Evolutionary conservation across 345 rosid species (phyloP).

Genomic region (Salix arbutifolia): DNA sequence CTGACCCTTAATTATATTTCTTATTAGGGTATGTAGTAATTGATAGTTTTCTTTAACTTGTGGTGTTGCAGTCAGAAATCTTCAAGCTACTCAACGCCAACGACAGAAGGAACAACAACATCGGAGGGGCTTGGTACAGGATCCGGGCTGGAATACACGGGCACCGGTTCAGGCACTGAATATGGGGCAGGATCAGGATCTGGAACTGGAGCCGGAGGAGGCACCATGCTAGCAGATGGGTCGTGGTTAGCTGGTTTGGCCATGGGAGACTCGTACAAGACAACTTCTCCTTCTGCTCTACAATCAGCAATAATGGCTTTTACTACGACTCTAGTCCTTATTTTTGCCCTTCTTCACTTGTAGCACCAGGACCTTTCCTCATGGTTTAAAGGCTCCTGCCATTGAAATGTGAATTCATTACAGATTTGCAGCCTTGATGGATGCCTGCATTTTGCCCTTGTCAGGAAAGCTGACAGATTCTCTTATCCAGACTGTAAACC

Average conservation of each 20-base stretch:
- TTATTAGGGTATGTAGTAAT: neutral
- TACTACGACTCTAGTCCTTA: neutral
- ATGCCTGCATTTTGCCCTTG: conserved; percentile 18
- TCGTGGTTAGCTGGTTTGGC: conserved; percentile 92
- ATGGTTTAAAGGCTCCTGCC: neutral
- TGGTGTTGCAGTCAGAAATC: conserved; percentile 67
- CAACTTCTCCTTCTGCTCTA: conserved; percentile 16
- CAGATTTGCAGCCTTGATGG: conserved; percentile 25
- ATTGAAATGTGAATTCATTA: conserved; percentile 26
- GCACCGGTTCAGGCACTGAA: conserved; percentile 2
- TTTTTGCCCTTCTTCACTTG: conserved; percentile 3
- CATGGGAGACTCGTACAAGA: conserved; percentile 63
- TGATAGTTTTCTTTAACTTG: neutral
- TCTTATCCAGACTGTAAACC: conserved; percentile 25
- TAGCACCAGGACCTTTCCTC: neutral
- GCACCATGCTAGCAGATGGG: conserved; percentile 62
- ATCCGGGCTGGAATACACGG: conserved; percentile 11
- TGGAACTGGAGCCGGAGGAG: conserved; percentile 29
- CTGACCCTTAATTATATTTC: neutral
- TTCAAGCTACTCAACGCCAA: conserved; percentile 56
- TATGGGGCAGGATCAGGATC: conserved; percentile 33
- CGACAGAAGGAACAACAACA: conserved; percentile 29
- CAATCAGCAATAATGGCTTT: conserved; percentile 16
- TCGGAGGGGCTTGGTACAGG: conserved; percentile 27
- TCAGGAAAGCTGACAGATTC: conserved; percentile 37